A percentile compares a stretch with the other conserved stretches of the same genome.
Evolutionary conservation across 2,329 filamentous ascomycete species (phyloP).

Genomic region (Thielaviopsis cerberus): DNA sequence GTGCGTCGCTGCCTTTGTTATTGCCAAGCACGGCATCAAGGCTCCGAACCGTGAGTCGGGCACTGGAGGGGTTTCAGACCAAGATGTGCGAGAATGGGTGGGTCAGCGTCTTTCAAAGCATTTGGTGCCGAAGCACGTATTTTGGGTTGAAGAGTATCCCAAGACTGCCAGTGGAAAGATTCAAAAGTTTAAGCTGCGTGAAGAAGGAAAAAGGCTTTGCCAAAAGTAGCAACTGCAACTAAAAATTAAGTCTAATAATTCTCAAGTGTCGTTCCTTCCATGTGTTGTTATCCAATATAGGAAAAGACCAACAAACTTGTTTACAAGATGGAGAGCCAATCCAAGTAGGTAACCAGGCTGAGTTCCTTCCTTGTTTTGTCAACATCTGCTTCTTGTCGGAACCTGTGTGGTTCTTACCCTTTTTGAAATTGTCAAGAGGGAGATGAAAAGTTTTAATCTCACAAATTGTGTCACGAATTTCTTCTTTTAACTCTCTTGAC

Average conservation of each 20-base stretch:
- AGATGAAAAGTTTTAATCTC: background rate
- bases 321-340: background rate
- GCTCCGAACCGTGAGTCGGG: background rate
- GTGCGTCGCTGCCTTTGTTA: constrained; percentile 66
- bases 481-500: background rate
- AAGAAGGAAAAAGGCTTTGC: constrained; percentile 33
- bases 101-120: constrained; percentile 47
- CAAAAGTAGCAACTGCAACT: no score
- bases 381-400: background rate
- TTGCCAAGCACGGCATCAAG: constrained; percentile 24
- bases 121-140: constrained; percentile 77
- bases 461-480: no score
- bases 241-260: no score
- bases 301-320: background rate
- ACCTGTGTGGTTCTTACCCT: background rate
- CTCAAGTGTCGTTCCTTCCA: background rate
- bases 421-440: background rate
- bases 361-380: background rate
- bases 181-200: constrained; percentile 74
- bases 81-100: constrained; percentile 56
- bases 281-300: background rate
- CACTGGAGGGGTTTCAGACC: constrained; percentile 13
- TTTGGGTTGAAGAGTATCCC: constrained; percentile 68
- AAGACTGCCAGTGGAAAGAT: constrained; percentile 97
- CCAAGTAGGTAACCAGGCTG: background rate